Evolutionary conservation across 805 yeast genomes (phyloP).

Genomic region (Yarrowia sp.): DNA sequence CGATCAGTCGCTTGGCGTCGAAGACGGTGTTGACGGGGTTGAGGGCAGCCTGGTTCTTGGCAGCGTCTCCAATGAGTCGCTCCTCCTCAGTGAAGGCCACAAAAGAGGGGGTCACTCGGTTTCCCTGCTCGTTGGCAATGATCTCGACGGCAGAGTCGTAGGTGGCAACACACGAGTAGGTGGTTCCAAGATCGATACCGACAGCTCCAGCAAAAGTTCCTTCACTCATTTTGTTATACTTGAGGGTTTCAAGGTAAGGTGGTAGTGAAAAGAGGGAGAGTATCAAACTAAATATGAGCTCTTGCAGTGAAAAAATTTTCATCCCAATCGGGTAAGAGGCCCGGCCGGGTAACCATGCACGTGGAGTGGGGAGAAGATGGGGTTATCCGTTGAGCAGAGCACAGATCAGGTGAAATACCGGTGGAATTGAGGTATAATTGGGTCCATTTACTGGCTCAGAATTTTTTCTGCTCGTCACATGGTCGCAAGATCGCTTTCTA

Average conservation of each 20-base stretch:
- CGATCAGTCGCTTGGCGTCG: slow-evolving; percentile 93
- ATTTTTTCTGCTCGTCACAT: background rate
- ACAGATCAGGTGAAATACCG: too few relatives aligned
- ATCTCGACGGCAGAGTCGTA: slow-evolving; percentile 94
- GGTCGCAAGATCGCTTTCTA: too few relatives aligned
- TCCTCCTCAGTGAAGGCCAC: slow-evolving; percentile 94
- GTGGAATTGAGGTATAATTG: too few relatives aligned
- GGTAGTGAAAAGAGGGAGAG: slow-evolving; percentile 35
- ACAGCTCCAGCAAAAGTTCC: slow-evolving; percentile 99
- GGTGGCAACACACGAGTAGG: slow-evolving; percentile 96
- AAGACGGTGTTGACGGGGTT: slow-evolving; percentile 87
- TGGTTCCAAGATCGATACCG: slow-evolving; percentile 98
- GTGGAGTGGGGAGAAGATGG: background rate
- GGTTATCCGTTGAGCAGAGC: too few relatives aligned
- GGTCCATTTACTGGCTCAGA: too few relatives aligned
- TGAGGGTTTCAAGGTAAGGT: slow-evolving; percentile 33
- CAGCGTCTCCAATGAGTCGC: slow-evolving; percentile 95
- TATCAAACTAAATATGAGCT: slow-evolving; percentile 28
- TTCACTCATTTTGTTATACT: slow-evolving; percentile 54
- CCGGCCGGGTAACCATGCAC: slow-evolving; percentile 38
- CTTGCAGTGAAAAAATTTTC: slow-evolving; percentile 38
- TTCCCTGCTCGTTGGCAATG: slow-evolving; percentile 98
- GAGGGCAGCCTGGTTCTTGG: slow-evolving; percentile 96
- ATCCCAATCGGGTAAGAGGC: slow-evolving; percentile 32
- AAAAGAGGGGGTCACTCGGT: slow-evolving; percentile 96